Conservation (phyloP, 2,329 filamentous ascomycete genomes). For the Xylaria sp. region DNA sequence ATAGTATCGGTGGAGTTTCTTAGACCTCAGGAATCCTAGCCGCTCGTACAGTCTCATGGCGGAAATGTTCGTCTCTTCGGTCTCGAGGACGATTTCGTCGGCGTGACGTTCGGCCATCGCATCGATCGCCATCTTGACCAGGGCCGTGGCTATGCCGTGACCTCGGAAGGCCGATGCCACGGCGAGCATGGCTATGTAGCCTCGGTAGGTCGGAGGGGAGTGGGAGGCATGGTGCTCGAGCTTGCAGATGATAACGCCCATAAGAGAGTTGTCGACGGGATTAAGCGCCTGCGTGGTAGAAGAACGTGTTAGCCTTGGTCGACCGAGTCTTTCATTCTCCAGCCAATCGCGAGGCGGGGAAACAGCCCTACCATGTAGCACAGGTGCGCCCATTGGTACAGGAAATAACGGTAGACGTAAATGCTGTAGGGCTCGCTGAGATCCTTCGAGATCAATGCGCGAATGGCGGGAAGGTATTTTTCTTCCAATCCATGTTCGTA, state of each 20-base stretch:
- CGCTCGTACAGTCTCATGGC: slow-evolving; percentile 93
- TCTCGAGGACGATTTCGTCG: slow-evolving; percentile 95
- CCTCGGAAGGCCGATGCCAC: slow-evolving; percentile 80
- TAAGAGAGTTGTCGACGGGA: slow-evolving; percentile 63
- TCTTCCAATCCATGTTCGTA: slow-evolving; percentile 64
- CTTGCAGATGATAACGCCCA: slow-evolving; percentile 94
- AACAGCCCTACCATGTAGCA: slow-evolving; percentile 79
- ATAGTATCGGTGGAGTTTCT: slow-evolving; percentile 93
- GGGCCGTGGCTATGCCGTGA: slow-evolving; percentile 81
- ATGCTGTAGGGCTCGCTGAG: slow-evolving; percentile 98
- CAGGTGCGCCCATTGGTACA: slow-evolving; percentile 97
- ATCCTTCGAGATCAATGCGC: slow-evolving; percentile 91
- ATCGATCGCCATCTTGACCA: slow-evolving; percentile 90
- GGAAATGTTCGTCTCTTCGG: slow-evolving; percentile 87
- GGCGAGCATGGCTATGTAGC: slow-evolving; percentile 99
- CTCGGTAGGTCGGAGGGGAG: slow-evolving; percentile 72
- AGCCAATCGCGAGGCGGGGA: neutral
- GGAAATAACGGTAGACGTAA: slow-evolving; percentile 97
- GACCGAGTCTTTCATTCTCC: slow-evolving; percentile 1
- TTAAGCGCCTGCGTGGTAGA: slow-evolving; percentile 56
- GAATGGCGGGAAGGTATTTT: slow-evolving; percentile 79
- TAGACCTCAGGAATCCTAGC: slow-evolving; percentile 87
- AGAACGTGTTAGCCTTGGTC: slow-evolving; percentile 23
- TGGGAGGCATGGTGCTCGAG: slow-evolving; percentile 87
- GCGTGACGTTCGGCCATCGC: slow-evolving; percentile 83